phyloP scores from a whole-genome alignment of 2,329 filamentous ascomycete genomes.

The Penicillium italicum region DNA sequence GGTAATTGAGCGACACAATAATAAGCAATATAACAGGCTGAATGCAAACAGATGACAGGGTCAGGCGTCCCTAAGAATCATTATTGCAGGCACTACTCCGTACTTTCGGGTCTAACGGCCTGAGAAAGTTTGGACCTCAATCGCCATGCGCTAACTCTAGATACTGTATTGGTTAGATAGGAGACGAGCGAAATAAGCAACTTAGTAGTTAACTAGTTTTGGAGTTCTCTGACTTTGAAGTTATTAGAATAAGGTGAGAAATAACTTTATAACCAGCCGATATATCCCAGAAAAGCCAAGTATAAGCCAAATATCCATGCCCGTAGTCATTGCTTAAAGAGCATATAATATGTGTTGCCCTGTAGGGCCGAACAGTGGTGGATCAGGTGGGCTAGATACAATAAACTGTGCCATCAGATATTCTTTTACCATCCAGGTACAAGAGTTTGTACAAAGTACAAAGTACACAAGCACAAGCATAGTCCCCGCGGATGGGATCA shows the following conservation, averaged over 20 bases:
- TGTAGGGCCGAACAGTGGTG: background rate
- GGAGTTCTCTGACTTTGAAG: background rate
- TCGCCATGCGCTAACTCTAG: constrained; percentile 7
- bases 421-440: background rate
- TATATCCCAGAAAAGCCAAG: background rate
- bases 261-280: background rate
- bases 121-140: constrained; percentile 7
- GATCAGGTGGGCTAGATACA: constrained; percentile 7
- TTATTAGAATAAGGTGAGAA: background rate
- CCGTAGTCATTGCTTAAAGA: background rate
- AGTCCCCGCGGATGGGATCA: background rate
- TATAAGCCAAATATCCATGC: background rate
- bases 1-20: background rate
- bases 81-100: background rate
- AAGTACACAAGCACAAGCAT: constrained; percentile 10
- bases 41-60: background rate
- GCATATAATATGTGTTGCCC: background rate
- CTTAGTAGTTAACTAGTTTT: too few species aligned
- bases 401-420: background rate
- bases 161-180: background rate
- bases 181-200: too few species aligned
- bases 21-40: background rate
- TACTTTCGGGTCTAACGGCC: background rate
- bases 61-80: background rate
- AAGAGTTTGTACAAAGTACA: background rate